These are phyloP conservation scores for Alternaria burnsii DNA, from an alignment of 2,329 filamentous ascomycete species.

Conservation along the genomic window DNA sequence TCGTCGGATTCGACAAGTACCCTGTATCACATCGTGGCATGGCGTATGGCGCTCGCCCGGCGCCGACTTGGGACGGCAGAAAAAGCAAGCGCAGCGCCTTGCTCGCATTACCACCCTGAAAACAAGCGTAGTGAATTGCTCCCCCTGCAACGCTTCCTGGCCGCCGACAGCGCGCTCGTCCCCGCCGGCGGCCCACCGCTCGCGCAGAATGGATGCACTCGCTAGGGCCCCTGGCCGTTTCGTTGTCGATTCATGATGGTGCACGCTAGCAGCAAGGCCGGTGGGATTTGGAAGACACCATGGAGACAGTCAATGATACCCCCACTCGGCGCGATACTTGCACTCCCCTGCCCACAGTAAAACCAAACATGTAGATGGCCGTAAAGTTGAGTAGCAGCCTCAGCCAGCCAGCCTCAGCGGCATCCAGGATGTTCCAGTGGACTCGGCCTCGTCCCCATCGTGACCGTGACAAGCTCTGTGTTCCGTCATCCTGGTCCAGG, in stretches of 20 bases:
- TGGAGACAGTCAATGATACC: slow-evolving; percentile 39
- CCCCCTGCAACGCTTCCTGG: slow-evolving; percentile 31
- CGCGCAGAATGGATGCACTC: slow-evolving; percentile 30
- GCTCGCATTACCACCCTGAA: slow-evolving; percentile 39
- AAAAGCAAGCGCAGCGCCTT: slow-evolving; percentile 36
- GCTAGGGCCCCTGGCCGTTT: slow-evolving; percentile 41
- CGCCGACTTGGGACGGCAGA: slow-evolving; percentile 39
- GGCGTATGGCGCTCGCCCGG: slow-evolving; percentile 42
- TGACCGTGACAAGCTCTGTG: slow-evolving; percentile 13
- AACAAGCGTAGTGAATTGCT: slow-evolving; percentile 27
- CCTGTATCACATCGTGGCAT: slow-evolving; percentile 53
- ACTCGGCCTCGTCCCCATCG: slow-evolving; percentile 4
- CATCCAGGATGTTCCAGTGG: slow-evolving; percentile 12
- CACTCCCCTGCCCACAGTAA: slow-evolving; percentile 31
- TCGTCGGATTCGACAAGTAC: slow-evolving; percentile 51
- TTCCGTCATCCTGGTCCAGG: slow-evolving; percentile 28
- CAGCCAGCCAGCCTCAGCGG: slow-evolving; percentile 27
- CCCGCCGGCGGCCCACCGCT: slow-evolving; percentile 29
- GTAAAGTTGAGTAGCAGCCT: slow-evolving; percentile 20
- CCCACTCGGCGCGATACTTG: slow-evolving; percentile 30
- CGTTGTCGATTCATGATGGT: slow-evolving; percentile 41
- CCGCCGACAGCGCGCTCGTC: slow-evolving; percentile 24
- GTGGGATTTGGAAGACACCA: slow-evolving; percentile 37
- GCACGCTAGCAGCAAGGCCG: slow-evolving; percentile 28
- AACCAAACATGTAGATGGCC: slow-evolving; percentile 32